Base-by-base conservation (phyloP, 1,284 basidiomycete species). In the Ustilago loliicola region DNA sequence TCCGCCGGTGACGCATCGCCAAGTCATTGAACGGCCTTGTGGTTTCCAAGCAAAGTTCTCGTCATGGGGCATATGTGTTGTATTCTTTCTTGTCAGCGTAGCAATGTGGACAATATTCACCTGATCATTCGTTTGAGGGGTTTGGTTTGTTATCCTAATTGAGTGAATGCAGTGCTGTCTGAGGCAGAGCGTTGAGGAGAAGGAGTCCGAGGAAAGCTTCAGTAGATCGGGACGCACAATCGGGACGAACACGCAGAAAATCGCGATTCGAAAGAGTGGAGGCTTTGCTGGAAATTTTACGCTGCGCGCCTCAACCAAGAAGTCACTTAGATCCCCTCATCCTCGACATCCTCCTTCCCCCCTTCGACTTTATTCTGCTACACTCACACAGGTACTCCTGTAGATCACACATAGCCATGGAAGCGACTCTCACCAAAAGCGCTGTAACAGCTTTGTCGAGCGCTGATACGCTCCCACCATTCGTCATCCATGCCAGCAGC, bases 401-500 rank as follows among this genome's bases (percentile, higher is more conserved):
- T n/a, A 7, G n/a, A 45, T 21, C 42, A 21, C 21, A 45, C 42
- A 45, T 21, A 45, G n/a, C 3, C 19, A 52, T 53, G 36, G 23
- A 34, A 40, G 25, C 65, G 23, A 56, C 57, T 3, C 25, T 29
- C 29, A n/a, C 34, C 29, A n/a, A 29, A 54, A 27, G n/a, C 25
- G 40, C 51, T 2, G 48, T 11, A 0, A 17, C 38, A 52, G 50
- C 55, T 7, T 54, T 52, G 0, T 45, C 56, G 0, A 66, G 62
- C 32, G 23, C 53, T 17, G 56, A 58, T n/a, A 30, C 58, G 23
- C 53, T 75, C 21, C 67, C 67, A 13, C 56, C 72, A 1, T 75
- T 75, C 25, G 60, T 75, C 40, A 63, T 75, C 23, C 60, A 53
- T 9, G 66, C 66, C 19, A 64, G 61, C 58, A 68, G 61, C 51